These are phyloP conservation scores for Rhizopus stolonifer DNA, from an alignment of 371 early-diverging fungal species.

Conservation along the genomic window DNA sequence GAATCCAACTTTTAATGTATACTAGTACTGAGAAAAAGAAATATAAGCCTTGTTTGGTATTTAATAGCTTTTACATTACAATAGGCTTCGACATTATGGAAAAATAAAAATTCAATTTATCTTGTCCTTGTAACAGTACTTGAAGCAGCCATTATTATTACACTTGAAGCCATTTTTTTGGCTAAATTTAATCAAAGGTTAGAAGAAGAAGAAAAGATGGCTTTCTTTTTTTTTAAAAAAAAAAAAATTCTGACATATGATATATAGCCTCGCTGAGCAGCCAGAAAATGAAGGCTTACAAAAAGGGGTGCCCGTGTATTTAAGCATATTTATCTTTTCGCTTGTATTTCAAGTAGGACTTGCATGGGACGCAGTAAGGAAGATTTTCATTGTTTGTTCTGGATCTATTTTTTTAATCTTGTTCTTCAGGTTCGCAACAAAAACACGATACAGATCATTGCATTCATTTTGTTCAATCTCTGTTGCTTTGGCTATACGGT, in stretches of 20 bases:
- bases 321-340: slow-evolving; percentile 74
- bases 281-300: slow-evolving; percentile 13
- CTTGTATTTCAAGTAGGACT: slow-evolving; percentile 72
- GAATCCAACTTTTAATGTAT: slow-evolving; percentile 9
- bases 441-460: slow-evolving; percentile 89
- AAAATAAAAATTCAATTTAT: slow-evolving; percentile 42
- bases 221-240: not conserved
- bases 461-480: slow-evolving; percentile 78
- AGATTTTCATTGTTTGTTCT: not conserved
- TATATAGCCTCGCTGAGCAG: slow-evolving; percentile 3
- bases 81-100: slow-evolving; percentile 13
- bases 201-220: not conserved
- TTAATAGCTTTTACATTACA: not conserved
- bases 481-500: slow-evolving; percentile 78
- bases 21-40: slow-evolving; percentile 6
- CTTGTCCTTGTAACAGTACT: slow-evolving; percentile 46
- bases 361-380: slow-evolving; percentile 75
- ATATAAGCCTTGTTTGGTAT: slow-evolving; percentile 1
- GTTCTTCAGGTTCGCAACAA: slow-evolving; percentile 61
- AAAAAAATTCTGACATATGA: no score
- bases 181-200: slow-evolving; percentile 44
- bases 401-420: not conserved
- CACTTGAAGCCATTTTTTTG: slow-evolving; percentile 63
- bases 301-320: slow-evolving; percentile 65
- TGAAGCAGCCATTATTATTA: slow-evolving; percentile 68